Conservation (phyloP, 129 eudicot species). For the Centella asiatica region DNA sequence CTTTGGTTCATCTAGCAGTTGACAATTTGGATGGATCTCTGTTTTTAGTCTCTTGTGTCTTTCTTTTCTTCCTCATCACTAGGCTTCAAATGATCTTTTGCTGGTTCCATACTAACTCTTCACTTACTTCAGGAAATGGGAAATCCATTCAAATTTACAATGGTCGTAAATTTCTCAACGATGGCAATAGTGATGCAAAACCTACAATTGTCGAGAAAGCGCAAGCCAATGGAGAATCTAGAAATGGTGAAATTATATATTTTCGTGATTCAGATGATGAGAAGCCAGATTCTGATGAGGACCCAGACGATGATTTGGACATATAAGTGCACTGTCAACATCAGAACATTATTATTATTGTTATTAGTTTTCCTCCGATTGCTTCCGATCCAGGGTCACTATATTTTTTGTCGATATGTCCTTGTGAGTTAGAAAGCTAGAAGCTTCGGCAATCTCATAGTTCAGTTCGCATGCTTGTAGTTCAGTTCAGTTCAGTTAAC, state of each 20-base stretch:
- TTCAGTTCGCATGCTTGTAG: too few species aligned
- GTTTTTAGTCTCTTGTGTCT: too few species aligned
- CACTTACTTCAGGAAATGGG: conserved; percentile 41
- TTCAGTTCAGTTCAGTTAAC: too few species aligned
- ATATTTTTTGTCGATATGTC: background rate
- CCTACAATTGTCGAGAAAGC: conserved; percentile 22
- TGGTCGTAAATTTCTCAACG: conserved; percentile 59
- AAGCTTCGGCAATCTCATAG: background rate
- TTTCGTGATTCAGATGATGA: conserved; percentile 97
- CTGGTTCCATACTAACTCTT: background rate
- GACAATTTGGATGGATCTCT: background rate
- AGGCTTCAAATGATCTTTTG: background rate
- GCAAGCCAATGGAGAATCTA: conserved; percentile 30
- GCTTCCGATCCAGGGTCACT: background rate
- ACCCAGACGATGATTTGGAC: conserved; percentile 99
- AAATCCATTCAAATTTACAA: conserved; percentile 72
- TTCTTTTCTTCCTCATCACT: too few species aligned
- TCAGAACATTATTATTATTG: background rate
- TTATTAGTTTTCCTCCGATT: background rate
- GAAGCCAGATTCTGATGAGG: conserved; percentile 98
- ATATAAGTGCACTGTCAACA: conserved; percentile 27
- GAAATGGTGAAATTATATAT: conserved; percentile 73
- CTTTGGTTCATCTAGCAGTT: background rate
- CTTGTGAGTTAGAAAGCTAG: background rate
- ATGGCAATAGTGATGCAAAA: conserved; percentile 24